Base-by-base conservation (phyloP, 805 yeast species). In the Lachancea fermentati region DNA sequence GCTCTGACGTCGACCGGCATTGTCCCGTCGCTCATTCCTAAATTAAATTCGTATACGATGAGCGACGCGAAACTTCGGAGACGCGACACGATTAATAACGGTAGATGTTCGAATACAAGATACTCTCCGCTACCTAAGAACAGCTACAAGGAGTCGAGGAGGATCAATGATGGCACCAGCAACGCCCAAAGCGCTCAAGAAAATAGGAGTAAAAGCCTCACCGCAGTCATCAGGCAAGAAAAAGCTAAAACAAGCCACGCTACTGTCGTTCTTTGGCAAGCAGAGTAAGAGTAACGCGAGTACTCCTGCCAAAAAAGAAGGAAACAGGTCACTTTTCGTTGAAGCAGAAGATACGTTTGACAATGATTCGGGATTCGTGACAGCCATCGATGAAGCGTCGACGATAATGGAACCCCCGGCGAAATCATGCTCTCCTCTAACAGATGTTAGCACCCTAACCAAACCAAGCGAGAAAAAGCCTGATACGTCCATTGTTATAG, bases 231-330 rank as follows among this genome's bases (percentile, higher is more conserved):
- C 63, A 1, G 55, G 65, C 5, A 58, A 53, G 34, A 54, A 57
- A 48, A 62, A 58, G 33, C 50, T 60, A 57, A 65, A 65, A 37
- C 70, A 66, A 47, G 55, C 67, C 4, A 51, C 61, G 9, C 43
- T 66, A 24, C 50, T 65, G 34, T 58, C 63, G 9, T 62, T 63
- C 50, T 60, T 65, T 50, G 49, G 59, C 12, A 57, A 62, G 45
- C 50, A 52, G 19, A 41, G 33, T 16, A 43, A 37, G 24, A 17
- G 32, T 8, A 29, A 37, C 4, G 26, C 47, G 25, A 40, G 45
- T 28, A 48, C 50, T 16, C 35, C 44, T 15, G 24, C 16, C 4
- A 37, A 30, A 22, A 41, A 19, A 19, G 18, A 26, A 12, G 28
- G 36, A 32, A 26, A 34, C 16, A 38, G 39, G 35, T 34, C 46